Conservation (phyloP, 306 rosid species). For the Echinosophora koreensis region DNA sequence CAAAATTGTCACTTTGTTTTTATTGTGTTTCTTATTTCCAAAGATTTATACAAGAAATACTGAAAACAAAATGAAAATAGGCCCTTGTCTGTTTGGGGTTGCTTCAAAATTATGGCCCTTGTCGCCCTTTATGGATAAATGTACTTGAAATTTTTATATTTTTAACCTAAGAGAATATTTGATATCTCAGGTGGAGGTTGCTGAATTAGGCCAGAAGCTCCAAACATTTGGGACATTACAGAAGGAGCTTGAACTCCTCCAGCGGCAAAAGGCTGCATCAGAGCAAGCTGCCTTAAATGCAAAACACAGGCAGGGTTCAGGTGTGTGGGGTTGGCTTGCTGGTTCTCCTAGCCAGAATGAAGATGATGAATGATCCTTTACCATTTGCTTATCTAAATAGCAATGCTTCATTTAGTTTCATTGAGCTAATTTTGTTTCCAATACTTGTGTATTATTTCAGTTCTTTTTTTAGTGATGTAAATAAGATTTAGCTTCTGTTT, state of each 20-base stretch:
- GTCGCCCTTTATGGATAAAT: neutral
- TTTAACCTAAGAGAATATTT: slow-evolving; percentile 32
- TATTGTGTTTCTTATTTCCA: too few relatives aligned
- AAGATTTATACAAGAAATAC: too few relatives aligned
- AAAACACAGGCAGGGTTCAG: slow-evolving; percentile 77
- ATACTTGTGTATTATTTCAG: slow-evolving; percentile 53
- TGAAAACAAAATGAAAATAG: too few relatives aligned
- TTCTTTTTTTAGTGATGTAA: slow-evolving; percentile 55
- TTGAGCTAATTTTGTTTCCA: slow-evolving; percentile 52
- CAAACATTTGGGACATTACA: slow-evolving; percentile 85
- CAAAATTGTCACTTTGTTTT: too few relatives aligned
- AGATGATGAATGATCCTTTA: slow-evolving; percentile 59
- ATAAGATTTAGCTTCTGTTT: slow-evolving; percentile 59
- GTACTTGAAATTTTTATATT: neutral
- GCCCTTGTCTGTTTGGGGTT: neutral
- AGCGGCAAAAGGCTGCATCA: slow-evolving; percentile 87
- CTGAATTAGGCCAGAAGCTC: slow-evolving; percentile 91
- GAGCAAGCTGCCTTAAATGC: slow-evolving; percentile 82
- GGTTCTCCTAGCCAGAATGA: slow-evolving; percentile 56
- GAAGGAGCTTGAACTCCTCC: slow-evolving; percentile 93
- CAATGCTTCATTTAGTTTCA: slow-evolving; percentile 56
- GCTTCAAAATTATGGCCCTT: neutral
- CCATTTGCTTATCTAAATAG: slow-evolving; percentile 43
- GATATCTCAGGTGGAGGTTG: slow-evolving; percentile 81
- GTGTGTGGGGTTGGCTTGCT: slow-evolving; percentile 98